These are phyloP conservation scores for Trichoderma sp. DNA, from an alignment of 2,329 filamentous ascomycete genomes.

Conservation along the genomic window DNA sequence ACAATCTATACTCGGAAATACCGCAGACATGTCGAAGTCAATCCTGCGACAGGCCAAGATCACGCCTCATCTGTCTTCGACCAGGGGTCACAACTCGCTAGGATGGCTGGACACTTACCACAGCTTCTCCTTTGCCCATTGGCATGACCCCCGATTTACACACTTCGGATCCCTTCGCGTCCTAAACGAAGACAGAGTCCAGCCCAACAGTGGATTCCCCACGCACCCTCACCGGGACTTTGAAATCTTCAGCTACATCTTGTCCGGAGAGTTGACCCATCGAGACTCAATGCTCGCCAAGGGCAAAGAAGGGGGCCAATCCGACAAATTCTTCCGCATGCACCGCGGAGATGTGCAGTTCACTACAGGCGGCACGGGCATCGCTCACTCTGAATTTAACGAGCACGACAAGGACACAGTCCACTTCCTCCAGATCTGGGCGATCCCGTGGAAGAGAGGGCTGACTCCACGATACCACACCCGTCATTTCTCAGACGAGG, in stretches of 20 bases:
- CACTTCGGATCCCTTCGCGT: constrained; percentile 78
- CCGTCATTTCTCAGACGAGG: constrained; percentile 68
- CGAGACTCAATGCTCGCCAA: constrained; percentile 81
- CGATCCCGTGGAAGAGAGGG: constrained; percentile 72
- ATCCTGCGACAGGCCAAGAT: constrained; percentile 68
- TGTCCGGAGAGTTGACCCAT: constrained; percentile 85
- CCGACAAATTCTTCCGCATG: constrained; percentile 70
- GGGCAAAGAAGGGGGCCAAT: constrained; percentile 59
- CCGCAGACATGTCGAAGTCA: constrained; percentile 61
- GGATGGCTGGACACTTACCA: constrained; percentile 89
- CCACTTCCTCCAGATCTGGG: constrained; percentile 91
- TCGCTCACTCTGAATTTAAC: constrained; percentile 83
- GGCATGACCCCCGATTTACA: constrained; percentile 67
- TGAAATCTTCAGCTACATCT: constrained; percentile 86
- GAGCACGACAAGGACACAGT: constrained; percentile 70
- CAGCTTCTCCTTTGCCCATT: constrained; percentile 79
- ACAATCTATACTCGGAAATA: constrained; percentile 42
- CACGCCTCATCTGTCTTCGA: constrained; percentile 69
- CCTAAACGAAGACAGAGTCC: constrained; percentile 86
- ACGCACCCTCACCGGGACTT: constrained; percentile 84
- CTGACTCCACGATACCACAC: constrained; percentile 78
- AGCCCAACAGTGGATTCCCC: constrained; percentile 73
- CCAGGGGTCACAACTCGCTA: constrained; percentile 73
- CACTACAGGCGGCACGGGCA: constrained; percentile 79
- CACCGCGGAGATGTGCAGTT: constrained; percentile 84